Evolutionary conservation across 768 basidiomycete species (phyloP), one percentile per base, ranked within the genome.

Genomic region (Rickenella mellea): DNA sequence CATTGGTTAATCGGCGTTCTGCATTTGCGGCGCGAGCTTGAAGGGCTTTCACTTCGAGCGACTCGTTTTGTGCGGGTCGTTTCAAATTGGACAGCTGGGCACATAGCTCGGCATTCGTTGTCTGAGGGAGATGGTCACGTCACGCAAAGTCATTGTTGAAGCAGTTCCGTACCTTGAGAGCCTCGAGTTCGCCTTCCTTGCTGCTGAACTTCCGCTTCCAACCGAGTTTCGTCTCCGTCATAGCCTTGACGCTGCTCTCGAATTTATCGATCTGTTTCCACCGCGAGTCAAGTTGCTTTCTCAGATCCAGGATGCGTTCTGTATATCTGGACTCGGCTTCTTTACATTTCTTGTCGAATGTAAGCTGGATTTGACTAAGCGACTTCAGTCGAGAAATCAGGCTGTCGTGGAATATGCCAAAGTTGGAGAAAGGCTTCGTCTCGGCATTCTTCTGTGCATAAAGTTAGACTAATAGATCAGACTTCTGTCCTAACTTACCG

Each of bases 251-350:
- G 35, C 86, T 81, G 17, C 70, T 65, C 60, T 98, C 93, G 51
- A 97, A 92, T 53, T 83, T 86, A 64, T 97, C 93, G 42, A 99
- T 75, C 56, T 94, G 87, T 53, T 79, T 80, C 87, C 91, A 92
- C 48, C 89, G 78, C 21, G 70, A 64, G 49, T 97, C 94, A 20
- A 94, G 72, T 55, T 92, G 89, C 52, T 83, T 88, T 55, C 83
- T 76, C 68, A 97, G 78, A 9, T 83, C 80, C 17, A 57, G 70
- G 50, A 94, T 60, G 61, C 78, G 83, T 32, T 93, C 90, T 5
- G 67, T 60, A 50, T 83, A 88, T 19, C 71, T 70, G 4, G 62
- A 62, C 53, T 97, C 94, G 0, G 76, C 73, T 15, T 90, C 87
- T 59, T 89, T 90, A 48, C 71, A 70, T 9, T 84, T 76, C 54